A percentile compares a stretch with the other conserved stretches of the same genome.
Conservation (phyloP, 495 filamentous ascomycete species). For the Trypethelium eluteriae region DNA sequence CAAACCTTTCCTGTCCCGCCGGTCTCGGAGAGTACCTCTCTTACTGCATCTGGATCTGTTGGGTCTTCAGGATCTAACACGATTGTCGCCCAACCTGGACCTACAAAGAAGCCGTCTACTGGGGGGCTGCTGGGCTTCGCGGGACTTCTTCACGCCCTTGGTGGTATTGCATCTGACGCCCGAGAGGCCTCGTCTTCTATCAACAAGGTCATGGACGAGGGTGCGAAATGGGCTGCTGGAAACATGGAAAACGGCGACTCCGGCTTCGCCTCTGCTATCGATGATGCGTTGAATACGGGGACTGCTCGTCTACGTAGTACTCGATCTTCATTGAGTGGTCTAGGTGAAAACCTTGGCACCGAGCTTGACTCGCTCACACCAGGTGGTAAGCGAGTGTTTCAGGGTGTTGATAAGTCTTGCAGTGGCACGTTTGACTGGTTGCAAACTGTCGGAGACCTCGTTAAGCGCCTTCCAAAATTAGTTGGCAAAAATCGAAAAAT, state of each 20-base stretch:
- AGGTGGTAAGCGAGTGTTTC: not conserved
- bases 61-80: not conserved
- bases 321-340: not conserved
- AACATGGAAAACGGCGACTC: not conserved
- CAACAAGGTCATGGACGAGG: not conserved
- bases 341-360: not conserved
- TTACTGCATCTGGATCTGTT: not conserved
- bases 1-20: not conserved
- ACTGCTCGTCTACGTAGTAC: not conserved
- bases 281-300: not conserved
- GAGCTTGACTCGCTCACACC: not conserved
- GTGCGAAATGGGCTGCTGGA: not conserved
- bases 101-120: not conserved
- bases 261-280: not conserved
- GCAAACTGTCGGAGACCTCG: not conserved
- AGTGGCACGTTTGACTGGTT: not conserved
- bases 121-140: not conserved
- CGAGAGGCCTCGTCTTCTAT: not conserved
- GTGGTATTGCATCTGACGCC: not conserved
- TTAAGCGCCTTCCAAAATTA: not conserved
- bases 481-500: not conserved
- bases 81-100: not conserved
- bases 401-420: not conserved
- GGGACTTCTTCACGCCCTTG: not conserved
- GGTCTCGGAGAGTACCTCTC: not conserved